phyloP scores from a whole-genome alignment of 306 rosid species.

The Nissolia schottii region DNA sequence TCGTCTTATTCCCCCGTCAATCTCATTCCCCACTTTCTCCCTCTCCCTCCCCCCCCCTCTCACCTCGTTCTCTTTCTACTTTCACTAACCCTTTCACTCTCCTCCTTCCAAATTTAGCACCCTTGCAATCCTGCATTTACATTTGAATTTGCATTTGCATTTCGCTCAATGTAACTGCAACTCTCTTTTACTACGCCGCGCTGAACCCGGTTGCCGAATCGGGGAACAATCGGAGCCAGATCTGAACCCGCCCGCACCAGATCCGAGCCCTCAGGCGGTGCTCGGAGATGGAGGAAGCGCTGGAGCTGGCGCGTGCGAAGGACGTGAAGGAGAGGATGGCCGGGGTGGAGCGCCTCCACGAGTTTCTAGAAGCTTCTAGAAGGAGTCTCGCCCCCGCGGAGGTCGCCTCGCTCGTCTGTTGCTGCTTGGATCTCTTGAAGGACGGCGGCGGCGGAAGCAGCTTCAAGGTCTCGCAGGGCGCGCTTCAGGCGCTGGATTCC shows the following conservation, averaged over 20 bases:
- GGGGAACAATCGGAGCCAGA: constrained; percentile 4
- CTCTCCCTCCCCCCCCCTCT: neutral
- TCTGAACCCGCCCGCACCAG: constrained; percentile 32
- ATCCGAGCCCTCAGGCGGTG: constrained; percentile 16
- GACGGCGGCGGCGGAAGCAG: constrained; percentile 78
- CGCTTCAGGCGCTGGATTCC: constrained; percentile 90
- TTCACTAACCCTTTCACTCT: constrained; percentile 5
- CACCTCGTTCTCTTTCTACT: constrained; percentile 5
- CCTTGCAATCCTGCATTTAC: neutral
- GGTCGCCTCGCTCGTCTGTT: constrained; percentile 71
- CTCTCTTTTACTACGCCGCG: neutral
- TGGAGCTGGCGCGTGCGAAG: constrained; percentile 91
- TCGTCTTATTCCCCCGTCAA: constrained; percentile 14
- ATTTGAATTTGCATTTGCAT: neutral
- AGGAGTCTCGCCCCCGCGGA: constrained; percentile 65
- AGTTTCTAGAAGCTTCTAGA: constrained; percentile 83
- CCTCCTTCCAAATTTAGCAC: neutral
- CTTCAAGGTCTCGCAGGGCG: constrained; percentile 92
- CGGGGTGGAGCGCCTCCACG: constrained; percentile 89
- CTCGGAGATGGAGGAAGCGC: constrained; percentile 92
- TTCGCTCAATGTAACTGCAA: neutral
- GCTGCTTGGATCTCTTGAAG: constrained; percentile 94
- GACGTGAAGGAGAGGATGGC: constrained; percentile 98
- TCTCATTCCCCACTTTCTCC: neutral
- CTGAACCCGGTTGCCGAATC: neutral